Conservation (phyloP, 768 basidiomycete species). For the Boletus huronensis region DNA sequence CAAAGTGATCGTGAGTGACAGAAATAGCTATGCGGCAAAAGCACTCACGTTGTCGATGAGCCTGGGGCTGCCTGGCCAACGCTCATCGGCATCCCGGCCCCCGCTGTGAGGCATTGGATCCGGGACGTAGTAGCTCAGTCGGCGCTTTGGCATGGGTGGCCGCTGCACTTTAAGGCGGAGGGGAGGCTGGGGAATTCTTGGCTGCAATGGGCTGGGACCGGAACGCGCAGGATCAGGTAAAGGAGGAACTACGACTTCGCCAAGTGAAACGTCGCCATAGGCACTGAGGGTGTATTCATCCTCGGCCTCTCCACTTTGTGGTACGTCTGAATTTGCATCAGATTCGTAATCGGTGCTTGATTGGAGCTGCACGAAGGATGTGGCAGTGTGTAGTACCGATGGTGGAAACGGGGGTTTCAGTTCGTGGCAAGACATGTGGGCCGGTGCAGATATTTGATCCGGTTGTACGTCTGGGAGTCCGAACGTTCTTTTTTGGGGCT, state of each 20-base stretch:
- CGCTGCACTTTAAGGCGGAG: constrained; percentile 27
- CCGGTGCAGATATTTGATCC: neutral
- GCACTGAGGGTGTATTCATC: constrained; percentile 41
- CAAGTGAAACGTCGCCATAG: constrained; percentile 42
- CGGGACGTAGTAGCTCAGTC: constrained; percentile 7
- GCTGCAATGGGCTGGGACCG: neutral
- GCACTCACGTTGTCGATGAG: constrained; percentile 13
- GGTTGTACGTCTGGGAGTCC: neutral
- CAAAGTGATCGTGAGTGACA: neutral
- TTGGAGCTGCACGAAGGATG: neutral
- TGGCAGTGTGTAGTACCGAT: neutral
- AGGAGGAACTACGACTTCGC: constrained; percentile 36
- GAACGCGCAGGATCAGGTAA: neutral
- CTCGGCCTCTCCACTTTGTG: constrained; percentile 16
- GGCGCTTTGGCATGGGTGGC: constrained; percentile 28
- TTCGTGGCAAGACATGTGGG: neutral
- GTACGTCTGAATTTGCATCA: neutral
- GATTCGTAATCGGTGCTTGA: neutral
- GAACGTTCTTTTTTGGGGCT: constrained; percentile 1
- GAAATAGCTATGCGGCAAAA: neutral
- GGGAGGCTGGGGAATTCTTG: constrained; percentile 10
- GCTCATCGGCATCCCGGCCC: neutral
- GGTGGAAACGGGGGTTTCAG: neutral
- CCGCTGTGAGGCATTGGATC: constrained; percentile 2
- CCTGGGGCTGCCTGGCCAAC: constrained; percentile 18